Evolutionary conservation across 1,284 basidiomycete species (phyloP).

Genomic region (Ceratobasidium sp.): DNA sequence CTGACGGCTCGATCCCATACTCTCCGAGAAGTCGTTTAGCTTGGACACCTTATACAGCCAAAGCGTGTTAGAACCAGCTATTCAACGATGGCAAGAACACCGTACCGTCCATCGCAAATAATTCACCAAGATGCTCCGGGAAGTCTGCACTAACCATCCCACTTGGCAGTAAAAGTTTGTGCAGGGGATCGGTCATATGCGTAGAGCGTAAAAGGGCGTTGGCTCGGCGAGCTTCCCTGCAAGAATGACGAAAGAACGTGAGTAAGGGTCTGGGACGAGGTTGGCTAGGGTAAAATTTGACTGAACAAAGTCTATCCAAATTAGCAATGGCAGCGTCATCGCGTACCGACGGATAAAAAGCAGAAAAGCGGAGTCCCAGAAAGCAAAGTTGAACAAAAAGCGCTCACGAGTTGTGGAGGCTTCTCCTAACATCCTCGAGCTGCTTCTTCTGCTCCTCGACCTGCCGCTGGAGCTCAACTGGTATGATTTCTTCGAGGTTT

Average conservation of each 20-base stretch:
- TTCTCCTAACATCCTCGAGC: conserved; percentile 46
- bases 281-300: neutral
- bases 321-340: neutral
- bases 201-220: conserved; percentile 47
- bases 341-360: neutral
- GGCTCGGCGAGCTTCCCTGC: conserved; percentile 48
- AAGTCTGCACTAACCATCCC: conserved; percentile 48
- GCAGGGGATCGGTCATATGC: conserved; percentile 47
- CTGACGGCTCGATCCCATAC: conserved; percentile 46
- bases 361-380: neutral
- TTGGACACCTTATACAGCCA: conserved; percentile 33
- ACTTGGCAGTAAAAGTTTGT: conserved; percentile 44
- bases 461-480: conserved; percentile 44
- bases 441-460: conserved; percentile 48
- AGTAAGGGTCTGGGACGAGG: neutral
- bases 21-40: conserved; percentile 44
- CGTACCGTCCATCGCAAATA: conserved; percentile 47
- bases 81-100: neutral
- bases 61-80: no score
- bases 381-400: neutral
- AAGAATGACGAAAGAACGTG: neutral
- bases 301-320: neutral
- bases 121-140: conserved; percentile 47
- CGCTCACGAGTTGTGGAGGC: conserved; percentile 48
- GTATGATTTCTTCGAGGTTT: conserved; percentile 46